Evolutionary conservation across 2,329 filamentous ascomycete species (phyloP).

Genomic region (Endothia cerciana): DNA sequence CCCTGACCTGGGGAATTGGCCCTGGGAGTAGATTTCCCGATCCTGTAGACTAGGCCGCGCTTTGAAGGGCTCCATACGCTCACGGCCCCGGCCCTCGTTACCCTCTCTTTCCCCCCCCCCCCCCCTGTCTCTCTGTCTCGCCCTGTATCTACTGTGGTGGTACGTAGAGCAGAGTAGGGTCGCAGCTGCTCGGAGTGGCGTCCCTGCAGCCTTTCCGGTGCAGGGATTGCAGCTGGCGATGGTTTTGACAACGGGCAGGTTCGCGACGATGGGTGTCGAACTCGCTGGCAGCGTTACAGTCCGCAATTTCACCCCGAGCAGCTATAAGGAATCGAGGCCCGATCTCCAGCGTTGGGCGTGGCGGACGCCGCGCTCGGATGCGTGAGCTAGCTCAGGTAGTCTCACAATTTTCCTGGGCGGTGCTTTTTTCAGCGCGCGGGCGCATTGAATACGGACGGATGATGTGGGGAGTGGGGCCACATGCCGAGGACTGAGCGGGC

Average conservation of each 20-base stretch:
- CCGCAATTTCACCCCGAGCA: conserved; percentile 3
- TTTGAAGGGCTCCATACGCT: not conserved
- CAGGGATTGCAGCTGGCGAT: not conserved
- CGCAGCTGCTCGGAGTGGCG: not conserved
- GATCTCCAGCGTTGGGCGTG: not conserved
- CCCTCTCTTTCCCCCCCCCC: not conserved
- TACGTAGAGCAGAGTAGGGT: not conserved
- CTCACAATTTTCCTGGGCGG: not conserved
- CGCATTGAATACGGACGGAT: not conserved
- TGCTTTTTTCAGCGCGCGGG: not conserved
- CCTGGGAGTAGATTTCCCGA: conserved; percentile 2
- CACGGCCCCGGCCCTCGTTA: not conserved
- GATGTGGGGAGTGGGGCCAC: not conserved
- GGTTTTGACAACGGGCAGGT: not conserved
- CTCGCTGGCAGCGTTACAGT: not conserved
- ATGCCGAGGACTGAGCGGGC: not conserved
- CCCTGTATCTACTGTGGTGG: not conserved
- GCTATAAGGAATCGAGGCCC: not conserved
- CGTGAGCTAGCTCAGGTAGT: not conserved
- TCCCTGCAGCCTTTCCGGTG: not conserved
- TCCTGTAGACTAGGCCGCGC: not conserved
- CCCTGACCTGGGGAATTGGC: not conserved
- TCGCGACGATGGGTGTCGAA: not conserved
- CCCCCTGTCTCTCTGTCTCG: not conserved
- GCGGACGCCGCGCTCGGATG: not conserved